phyloP scores from a whole-genome alignment of 2,329 filamentous ascomycete species.

The Microdochium paspali region DNA sequence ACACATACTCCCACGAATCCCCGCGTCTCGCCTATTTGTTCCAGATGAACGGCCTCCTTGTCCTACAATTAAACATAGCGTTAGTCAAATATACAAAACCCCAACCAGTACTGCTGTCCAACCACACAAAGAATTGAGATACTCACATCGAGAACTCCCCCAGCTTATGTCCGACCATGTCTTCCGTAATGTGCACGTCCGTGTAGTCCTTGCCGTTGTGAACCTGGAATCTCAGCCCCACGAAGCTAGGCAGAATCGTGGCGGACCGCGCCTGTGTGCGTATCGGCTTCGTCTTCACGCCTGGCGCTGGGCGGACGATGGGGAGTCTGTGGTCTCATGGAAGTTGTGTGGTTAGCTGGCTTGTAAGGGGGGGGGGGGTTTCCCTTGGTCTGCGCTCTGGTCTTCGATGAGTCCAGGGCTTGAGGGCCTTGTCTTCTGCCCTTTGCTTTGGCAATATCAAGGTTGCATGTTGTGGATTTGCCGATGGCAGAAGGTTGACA shows the following conservation, averaged over 20 bases:
- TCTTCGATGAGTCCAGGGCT: too few species aligned
- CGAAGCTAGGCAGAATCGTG: constrained; percentile 86
- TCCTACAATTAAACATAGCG: constrained; percentile 25
- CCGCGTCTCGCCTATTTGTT: constrained; percentile 1
- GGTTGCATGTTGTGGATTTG: too few species aligned
- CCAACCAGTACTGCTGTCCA: too few species aligned
- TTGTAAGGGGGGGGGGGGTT: too few species aligned
- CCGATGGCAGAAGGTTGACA: too few species aligned
- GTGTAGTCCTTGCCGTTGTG: constrained; percentile 86
- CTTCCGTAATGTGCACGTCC: constrained; percentile 77
- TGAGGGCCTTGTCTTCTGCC: too few species aligned
- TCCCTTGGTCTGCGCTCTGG: too few species aligned
- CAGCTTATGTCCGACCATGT: constrained; percentile 94
- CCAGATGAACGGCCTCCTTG: constrained; percentile 50
- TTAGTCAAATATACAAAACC: neutral
- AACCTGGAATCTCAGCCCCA: constrained; percentile 80
- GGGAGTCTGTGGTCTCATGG: constrained; percentile 36
- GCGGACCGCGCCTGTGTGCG: constrained; percentile 80
- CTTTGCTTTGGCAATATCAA: too few species aligned
- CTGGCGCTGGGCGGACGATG: constrained; percentile 51
- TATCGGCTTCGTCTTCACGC: constrained; percentile 61
- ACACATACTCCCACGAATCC: neutral
- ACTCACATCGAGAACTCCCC: constrained; percentile 86
- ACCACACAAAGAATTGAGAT: neutral
- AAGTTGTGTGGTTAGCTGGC: neutral